Evolutionary conservation across 495 filamentous ascomycete genomes (phyloP).

Genomic region (Talaromyces trachyspermus): DNA sequence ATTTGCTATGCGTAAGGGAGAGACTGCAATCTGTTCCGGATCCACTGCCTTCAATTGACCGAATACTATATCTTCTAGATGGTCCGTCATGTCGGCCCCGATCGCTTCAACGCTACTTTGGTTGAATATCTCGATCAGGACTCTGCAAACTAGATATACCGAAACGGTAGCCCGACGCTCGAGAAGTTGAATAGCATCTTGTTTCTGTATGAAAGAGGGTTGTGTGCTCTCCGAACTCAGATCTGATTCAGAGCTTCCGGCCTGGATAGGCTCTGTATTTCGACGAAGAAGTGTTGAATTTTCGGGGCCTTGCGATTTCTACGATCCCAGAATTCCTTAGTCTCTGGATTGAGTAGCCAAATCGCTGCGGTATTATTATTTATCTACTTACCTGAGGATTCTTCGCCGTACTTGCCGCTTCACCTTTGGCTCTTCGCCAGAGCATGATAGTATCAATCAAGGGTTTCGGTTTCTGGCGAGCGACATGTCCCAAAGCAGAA

Average conservation of each 20-base stretch:
- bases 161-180: conserved; percentile 87
- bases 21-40: conserved; percentile 67
- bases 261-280: conserved; percentile 47
- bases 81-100: conserved; percentile 80
- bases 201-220: conserved; percentile 37
- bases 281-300: conserved; percentile 40
- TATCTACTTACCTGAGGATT: conserved; percentile 56
- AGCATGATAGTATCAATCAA: conserved; percentile 95
- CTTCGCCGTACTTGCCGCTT: conserved; percentile 60
- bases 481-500: conserved; percentile 85
- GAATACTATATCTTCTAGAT: conserved; percentile 90
- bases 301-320: conserved; percentile 23
- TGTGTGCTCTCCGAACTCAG: conserved; percentile 18
- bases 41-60: conserved; percentile 84
- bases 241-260: conserved; percentile 17
- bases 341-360: background rate
- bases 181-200: conserved; percentile 63
- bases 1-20: conserved; percentile 79
- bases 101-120: conserved; percentile 79
- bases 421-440: conserved; percentile 92
- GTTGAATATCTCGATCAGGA: conserved; percentile 86
- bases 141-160: conserved; percentile 89
- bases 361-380: too few relatives aligned
- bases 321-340: conserved; percentile 6
- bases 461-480: conserved; percentile 87